These are phyloP conservation scores for Populus trichocarpa DNA, from an alignment of 441 rosid genomes.

Conservation along the genomic window DNA sequence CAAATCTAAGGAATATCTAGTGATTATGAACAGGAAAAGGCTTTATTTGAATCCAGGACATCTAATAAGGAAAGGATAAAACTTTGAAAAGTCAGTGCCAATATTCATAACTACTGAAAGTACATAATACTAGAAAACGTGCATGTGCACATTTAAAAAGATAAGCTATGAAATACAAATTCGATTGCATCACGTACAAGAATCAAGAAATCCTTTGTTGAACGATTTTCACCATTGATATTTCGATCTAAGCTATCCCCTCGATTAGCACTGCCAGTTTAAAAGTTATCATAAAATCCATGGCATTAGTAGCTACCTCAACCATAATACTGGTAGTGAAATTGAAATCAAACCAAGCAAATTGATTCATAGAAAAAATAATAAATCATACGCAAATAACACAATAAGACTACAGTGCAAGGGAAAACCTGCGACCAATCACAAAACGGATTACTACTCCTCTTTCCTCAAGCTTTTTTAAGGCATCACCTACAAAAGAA, in stretches of 20 bases:
- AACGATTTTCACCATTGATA: slow-evolving; percentile 61
- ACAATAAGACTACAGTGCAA: slow-evolving; percentile 27
- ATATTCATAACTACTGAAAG: neutral
- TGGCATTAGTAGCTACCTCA: neutral
- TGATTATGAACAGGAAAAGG: neutral
- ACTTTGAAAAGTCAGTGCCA: neutral
- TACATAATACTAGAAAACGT: neutral
- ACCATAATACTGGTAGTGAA: neutral
- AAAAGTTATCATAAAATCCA: slow-evolving; percentile 20
- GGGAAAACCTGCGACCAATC: slow-evolving; percentile 82
- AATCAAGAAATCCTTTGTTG: slow-evolving; percentile 77
- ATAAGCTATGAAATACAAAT: slow-evolving; percentile 5
- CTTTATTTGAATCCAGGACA: slow-evolving; percentile 12
- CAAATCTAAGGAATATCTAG: neutral
- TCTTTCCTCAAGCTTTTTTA: slow-evolving; percentile 84
- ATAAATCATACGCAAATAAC: neutral
- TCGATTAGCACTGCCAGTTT: slow-evolving; percentile 71
- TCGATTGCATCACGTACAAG: slow-evolving; percentile 50
- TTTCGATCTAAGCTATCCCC: slow-evolving; percentile 93
- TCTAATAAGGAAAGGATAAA: neutral
- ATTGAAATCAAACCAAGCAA: slow-evolving; percentile 13
- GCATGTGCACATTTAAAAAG: neutral
- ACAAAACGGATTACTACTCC: slow-evolving; percentile 87
- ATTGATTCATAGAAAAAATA: slow-evolving; percentile 8
- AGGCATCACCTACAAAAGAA: slow-evolving; percentile 61